Evolutionary conservation across 345 rosid species (phyloP), one percentile per base, ranked within the genome.

Genomic region (Bruguiera parviflora): DNA sequence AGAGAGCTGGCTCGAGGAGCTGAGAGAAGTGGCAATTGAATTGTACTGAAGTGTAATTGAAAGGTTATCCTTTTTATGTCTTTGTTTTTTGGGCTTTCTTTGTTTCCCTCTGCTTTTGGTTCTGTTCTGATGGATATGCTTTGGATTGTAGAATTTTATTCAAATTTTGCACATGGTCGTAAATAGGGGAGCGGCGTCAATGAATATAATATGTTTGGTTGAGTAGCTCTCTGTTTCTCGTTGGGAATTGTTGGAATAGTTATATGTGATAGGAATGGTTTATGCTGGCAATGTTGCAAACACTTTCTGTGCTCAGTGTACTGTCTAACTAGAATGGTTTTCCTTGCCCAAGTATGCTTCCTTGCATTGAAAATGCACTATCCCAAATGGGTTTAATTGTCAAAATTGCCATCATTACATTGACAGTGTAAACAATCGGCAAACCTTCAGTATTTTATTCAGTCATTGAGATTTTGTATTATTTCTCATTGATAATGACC

Each of bases 1-100:
- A 72, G 25, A 61, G 65, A 22, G 66, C 65, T 6, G 65, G 65
- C 0, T 31, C 62, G 4, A 61, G 60, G 11, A 59, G 70, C 19
- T 72, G 63, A 72, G 61, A 32, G 28, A 6, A 65, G 31, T 29
- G 57, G 47, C 39, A 2, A 39, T 27, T 53, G 56, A 58, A 25
- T 35, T 16, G 61, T 58, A 53, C 57, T 46, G 57, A 49, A 63
- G 51, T 13, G 33, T 56, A 32, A 20, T 22, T 32, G 27, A 58
- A 65, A 64, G n/a, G 32, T 53, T 32, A 20, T 39, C 58, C 25
- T 25, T 39, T 39, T 22, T 6, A 1, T 33, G 8, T 56, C 21
- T 53, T 25, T 35, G 9, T 19, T 33, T 67, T 7, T 24, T 24
- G 6, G 11, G 20, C 28, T 5, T 28, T 68, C 25, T 13, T 35